Evolutionary conservation across 73 alveolate species (phyloP).

Genomic region (Blepharisma stoltei): DNA sequence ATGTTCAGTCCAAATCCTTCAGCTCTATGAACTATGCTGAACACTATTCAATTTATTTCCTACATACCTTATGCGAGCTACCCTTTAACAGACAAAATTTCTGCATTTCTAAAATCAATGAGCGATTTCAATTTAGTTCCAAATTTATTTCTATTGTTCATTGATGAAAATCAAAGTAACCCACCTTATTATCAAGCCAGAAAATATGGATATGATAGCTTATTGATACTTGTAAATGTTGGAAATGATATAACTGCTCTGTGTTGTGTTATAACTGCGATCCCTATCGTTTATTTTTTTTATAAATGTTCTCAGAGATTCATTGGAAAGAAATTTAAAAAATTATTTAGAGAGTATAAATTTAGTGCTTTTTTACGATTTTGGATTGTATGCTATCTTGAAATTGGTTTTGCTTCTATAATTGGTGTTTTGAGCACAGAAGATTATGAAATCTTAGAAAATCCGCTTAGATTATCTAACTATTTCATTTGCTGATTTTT

Average conservation of each 20-base stretch:
- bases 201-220: conserved; percentile 8
- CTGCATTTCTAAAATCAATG: background rate
- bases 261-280: too few species aligned
- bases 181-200: background rate
- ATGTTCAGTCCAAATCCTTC: background rate
- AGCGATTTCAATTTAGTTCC: conserved; percentile 6
- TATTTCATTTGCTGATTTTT: background rate
- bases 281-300: too few species aligned
- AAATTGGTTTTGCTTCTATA: too few species aligned
- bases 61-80: background rate
- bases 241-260: too few species aligned
- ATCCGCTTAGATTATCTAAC: background rate
- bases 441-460: background rate
- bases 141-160: background rate
- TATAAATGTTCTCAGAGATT: too few species aligned
- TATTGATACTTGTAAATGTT: too few species aligned
- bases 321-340: too few species aligned
- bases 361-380: too few species aligned
- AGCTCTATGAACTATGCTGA: conserved; percentile 6
- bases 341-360: too few species aligned
- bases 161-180: background rate
- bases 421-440: background rate
- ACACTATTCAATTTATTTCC: background rate
- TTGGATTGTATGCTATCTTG: too few species aligned
- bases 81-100: background rate